Conservation (phyloP, 306 rosid genomes). For the Malus orientalis region DNA sequence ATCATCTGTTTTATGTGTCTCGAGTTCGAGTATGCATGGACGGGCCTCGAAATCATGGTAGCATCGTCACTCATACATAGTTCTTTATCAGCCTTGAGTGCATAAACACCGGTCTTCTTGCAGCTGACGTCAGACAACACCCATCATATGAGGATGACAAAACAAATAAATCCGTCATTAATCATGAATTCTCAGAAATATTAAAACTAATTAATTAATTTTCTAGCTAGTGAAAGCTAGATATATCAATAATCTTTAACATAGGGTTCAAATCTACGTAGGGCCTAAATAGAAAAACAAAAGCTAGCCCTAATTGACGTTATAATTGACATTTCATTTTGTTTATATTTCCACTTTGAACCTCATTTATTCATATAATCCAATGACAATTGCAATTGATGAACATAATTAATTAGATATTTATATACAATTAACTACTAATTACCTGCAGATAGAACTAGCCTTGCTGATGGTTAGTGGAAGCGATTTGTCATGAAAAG, state of each 20-base stretch:
- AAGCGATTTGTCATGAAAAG: conserved; percentile 30
- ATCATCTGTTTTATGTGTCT: not conserved
- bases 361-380: conserved; percentile 4
- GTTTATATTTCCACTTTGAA: not conserved
- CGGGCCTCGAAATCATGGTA: not conserved
- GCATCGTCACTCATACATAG: not conserved
- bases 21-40: not conserved
- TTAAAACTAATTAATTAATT: not conserved
- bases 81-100: not conserved
- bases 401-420: not conserved
- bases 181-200: not conserved
- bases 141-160: not conserved
- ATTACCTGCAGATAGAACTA: not conserved
- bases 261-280: not conserved
- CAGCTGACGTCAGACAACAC: not conserved
- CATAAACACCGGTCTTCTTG: not conserved
- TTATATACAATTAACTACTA: not conserved
- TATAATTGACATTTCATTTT: not conserved
- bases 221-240: not conserved
- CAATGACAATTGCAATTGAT: not conserved
- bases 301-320: not conserved
- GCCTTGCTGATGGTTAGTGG: conserved; percentile 3
- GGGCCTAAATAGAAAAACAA: too few species aligned
- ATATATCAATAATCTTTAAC: too few species aligned
- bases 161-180: not conserved